Evolutionary conservation across 257 asterid genomes (phyloP).

Genomic region (Vinca minor): DNA sequence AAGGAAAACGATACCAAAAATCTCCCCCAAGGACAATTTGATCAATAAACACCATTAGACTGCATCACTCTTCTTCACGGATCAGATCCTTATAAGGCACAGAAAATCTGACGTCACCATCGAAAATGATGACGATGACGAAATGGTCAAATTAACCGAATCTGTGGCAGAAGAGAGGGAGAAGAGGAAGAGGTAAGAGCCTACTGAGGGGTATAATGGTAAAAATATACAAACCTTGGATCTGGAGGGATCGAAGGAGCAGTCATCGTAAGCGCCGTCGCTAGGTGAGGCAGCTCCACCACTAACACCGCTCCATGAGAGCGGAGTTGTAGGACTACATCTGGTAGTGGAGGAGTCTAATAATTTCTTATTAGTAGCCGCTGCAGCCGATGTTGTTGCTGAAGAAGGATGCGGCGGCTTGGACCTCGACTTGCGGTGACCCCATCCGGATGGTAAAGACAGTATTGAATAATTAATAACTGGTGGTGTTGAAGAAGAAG

Average conservation of each 20-base stretch:
- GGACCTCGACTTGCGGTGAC: conserved; percentile 31
- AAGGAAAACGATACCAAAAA: no score
- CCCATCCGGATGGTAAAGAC: conserved; percentile 31
- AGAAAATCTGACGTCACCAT: conserved; percentile 1
- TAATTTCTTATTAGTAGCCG: no score
- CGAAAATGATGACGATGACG: not conserved
- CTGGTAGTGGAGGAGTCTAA: conserved; percentile 24
- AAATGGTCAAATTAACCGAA: not conserved
- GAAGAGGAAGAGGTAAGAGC: not conserved
- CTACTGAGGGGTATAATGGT: no score
- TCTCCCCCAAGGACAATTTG: not conserved
- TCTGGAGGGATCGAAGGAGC: conserved; percentile 32
- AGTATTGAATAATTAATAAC: no score
- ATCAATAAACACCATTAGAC: not conserved
- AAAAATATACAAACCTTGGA: conserved; percentile 33
- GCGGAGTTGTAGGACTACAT: conserved; percentile 41
- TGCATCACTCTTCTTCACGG: not conserved
- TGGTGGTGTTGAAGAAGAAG: not conserved
- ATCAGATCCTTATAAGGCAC: conserved; percentile 1
- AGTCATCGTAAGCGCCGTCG: conserved; percentile 24
- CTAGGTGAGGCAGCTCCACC: conserved; percentile 33
- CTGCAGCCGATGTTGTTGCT: no score
- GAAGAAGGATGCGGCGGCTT: conserved; percentile 16
- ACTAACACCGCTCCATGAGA: conserved; percentile 40
- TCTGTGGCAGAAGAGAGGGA: not conserved